phyloP scores from a whole-genome alignment of 2,329 filamentous ascomycete genomes.

The Ceratocystiopsis sp. region DNA sequence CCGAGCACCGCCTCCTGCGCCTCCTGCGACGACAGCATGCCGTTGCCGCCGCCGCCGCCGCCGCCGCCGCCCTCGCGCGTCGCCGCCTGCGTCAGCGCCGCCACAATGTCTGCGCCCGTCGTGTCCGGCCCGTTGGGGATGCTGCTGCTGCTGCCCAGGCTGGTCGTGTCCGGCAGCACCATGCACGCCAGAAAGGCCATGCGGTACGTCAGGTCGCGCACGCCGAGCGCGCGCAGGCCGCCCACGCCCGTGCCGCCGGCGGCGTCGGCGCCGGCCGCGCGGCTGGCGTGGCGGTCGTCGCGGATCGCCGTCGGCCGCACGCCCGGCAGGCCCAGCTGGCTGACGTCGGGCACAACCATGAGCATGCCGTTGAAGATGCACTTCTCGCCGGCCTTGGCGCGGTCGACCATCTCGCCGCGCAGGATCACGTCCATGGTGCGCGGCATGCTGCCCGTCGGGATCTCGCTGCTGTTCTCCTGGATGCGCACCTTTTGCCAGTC shows the following conservation, averaged over 20 bases:
- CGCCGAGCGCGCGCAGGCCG: constrained; percentile 81
- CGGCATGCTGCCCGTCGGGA: constrained; percentile 96
- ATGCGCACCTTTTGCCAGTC: constrained; percentile 99
- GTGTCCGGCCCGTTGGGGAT: constrained; percentile 22
- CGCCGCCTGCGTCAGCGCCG: constrained; percentile 59
- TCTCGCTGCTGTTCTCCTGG: constrained; percentile 96
- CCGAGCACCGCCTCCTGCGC: constrained; percentile 77
- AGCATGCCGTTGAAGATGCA: constrained; percentile 94
- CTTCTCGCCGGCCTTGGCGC: constrained; percentile 93
- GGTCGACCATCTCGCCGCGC: constrained; percentile 91
- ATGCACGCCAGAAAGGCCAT: constrained; percentile 96
- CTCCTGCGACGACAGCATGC: constrained; percentile 51
- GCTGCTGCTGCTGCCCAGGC: constrained; percentile 56
- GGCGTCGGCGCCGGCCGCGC: constrained; percentile 64
- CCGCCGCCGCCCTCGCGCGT: constrained; percentile 40
- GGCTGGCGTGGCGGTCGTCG: constrained; percentile 56
- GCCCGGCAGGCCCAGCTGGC: constrained; percentile 81
- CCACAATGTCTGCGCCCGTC: constrained; percentile 70
- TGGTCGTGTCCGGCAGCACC: constrained; percentile 76
- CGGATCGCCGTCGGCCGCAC: constrained; percentile 67
- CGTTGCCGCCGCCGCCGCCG: constrained; percentile 4
- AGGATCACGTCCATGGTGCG: constrained; percentile 94
- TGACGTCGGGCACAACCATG: constrained; percentile 94
- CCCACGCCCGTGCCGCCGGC: constrained; percentile 71
- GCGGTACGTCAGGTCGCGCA: constrained; percentile 85